These are phyloP conservation scores for Oenanthe javanica DNA, from an alignment of 140 eudicot genomes.

Conservation along the genomic window DNA sequence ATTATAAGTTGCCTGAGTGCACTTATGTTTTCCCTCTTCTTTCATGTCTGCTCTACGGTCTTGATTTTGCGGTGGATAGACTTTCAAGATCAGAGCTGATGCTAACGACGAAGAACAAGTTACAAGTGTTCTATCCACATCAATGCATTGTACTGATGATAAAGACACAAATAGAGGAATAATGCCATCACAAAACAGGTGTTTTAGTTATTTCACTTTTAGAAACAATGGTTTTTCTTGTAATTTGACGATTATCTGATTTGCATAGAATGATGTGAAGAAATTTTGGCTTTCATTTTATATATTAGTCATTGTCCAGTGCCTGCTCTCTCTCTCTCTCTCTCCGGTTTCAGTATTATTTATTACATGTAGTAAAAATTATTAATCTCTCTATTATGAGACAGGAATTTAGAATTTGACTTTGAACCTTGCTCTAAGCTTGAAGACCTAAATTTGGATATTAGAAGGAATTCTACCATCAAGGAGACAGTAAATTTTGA, in stretches of 20 bases:
- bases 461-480: constrained; percentile 40
- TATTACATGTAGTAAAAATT: background rate
- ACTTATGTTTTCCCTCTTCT: background rate
- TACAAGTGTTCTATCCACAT: constrained; percentile 12
- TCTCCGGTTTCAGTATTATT: background rate
- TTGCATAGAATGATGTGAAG: background rate
- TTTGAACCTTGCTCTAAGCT: constrained; percentile 74
- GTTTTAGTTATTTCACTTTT: background rate
- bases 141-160: constrained; percentile 11
- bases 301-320: background rate
- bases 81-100: constrained; percentile 41
- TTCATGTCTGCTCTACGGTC: constrained; percentile 15
- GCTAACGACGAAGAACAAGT: constrained; percentile 42
- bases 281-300: background rate
- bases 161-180: constrained; percentile 23
- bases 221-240: background rate
- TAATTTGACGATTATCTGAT: constrained; percentile 7
- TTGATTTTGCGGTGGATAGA: constrained; percentile 26
- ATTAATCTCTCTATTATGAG: constrained; percentile 14
- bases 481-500: constrained; percentile 34
- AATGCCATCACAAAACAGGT: constrained; percentile 36
- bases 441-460: constrained; percentile 76
- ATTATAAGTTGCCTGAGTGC: too few relatives aligned
- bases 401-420: constrained; percentile 43
- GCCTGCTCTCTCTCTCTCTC: background rate